Conservation (phyloP, 148 eudicot genomes). For the Camellia granthamiana region DNA sequence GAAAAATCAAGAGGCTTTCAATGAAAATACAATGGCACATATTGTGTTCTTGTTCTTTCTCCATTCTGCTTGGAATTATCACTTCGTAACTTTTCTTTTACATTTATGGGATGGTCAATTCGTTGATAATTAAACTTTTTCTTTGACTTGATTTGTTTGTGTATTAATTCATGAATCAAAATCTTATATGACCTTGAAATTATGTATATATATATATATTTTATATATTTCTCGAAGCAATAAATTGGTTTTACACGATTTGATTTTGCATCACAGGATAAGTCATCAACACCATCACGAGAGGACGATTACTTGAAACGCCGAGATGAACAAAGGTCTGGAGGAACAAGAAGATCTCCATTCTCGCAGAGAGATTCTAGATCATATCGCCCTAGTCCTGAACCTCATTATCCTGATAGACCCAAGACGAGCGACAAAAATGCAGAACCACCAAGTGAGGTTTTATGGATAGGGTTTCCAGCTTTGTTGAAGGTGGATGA, state of each 20-base stretch:
- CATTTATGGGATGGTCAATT: constrained; percentile 2
- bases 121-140: neutral
- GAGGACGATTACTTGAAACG: constrained; percentile 42
- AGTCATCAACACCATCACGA: constrained; percentile 47
- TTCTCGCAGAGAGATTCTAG: constrained; percentile 56
- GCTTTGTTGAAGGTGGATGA: constrained; percentile 70
- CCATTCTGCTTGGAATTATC: constrained; percentile 5
- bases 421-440: constrained; percentile 39
- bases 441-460: constrained; percentile 69
- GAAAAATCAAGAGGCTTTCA: neutral
- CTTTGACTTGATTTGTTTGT: neutral
- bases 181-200: neutral
- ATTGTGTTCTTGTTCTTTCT: neutral
- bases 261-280: constrained; percentile 58
- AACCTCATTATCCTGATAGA: constrained; percentile 38
- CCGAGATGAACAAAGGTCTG: constrained; percentile 48
- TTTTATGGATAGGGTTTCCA: constrained; percentile 83
- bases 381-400: constrained; percentile 44
- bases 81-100: neutral
- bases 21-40: neutral
- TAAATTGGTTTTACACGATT: constrained; percentile 12
- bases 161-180: constrained; percentile 7
- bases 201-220: neutral
- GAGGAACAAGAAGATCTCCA: constrained; percentile 42
- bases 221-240: neutral